A percentile compares a stretch with the other conserved stretches of the same genome.
Conservation (phyloP, 2,329 filamentous ascomycete species). For the Aspergillus japonicus region DNA sequence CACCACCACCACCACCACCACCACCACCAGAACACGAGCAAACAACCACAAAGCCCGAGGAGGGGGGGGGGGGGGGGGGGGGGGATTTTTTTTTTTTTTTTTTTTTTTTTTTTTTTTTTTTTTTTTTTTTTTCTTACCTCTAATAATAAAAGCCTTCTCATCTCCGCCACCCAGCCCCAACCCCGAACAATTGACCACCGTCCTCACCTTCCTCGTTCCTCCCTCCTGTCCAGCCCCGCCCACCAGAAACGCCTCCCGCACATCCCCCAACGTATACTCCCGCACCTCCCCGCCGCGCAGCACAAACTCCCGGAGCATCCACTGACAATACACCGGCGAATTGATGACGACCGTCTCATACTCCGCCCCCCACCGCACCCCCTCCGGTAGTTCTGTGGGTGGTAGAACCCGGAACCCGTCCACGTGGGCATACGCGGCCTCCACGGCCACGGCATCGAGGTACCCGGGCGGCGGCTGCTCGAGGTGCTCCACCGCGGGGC, state of each 20-base stretch:
- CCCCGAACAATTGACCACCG: conserved; percentile 49
- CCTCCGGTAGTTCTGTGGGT: conserved; percentile 30
- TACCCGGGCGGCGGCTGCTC: conserved; percentile 40
- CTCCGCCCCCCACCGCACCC: conserved; percentile 41
- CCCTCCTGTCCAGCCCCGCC: conserved; percentile 4
- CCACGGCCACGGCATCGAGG: conserved; percentile 27
- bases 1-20: too few species aligned
- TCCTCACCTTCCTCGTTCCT: conserved; percentile 25
- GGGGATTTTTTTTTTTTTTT: too few species aligned
- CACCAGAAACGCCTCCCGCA: conserved; percentile 41
- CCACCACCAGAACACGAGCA: too few species aligned
- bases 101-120: too few species aligned
- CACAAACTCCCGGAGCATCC: conserved; percentile 43
- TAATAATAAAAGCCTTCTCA: conserved; percentile 44
- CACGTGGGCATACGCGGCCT: conserved; percentile 30
- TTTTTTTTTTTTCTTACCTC: too few species aligned
- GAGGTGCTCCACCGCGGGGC: conserved; percentile 45
- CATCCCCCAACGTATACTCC: conserved; percentile 28
- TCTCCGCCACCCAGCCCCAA: conserved; percentile 40
- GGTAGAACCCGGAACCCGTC: conserved; percentile 37
- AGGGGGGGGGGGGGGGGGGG: too few species aligned
- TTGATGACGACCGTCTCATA: conserved; percentile 47
- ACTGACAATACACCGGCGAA: conserved; percentile 44
- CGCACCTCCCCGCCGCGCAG: conserved; percentile 37
- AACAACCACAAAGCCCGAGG: too few species aligned